Conservation (phyloP, 805 yeast species). For the Ogataea henricii region DNA sequence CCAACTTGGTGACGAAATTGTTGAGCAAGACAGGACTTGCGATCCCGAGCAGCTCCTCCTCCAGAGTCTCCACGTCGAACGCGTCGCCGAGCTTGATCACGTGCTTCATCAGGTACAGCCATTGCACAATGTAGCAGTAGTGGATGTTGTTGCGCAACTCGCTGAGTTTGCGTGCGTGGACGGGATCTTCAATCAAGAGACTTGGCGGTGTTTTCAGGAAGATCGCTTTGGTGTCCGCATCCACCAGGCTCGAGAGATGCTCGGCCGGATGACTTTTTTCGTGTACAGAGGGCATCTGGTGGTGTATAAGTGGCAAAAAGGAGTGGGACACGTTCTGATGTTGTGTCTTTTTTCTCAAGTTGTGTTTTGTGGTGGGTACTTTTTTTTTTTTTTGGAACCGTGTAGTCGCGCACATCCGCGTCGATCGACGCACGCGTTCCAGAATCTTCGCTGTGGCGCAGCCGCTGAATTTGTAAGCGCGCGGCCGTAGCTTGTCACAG, state of each 20-base stretch:
- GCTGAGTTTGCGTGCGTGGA: slow-evolving; percentile 32
- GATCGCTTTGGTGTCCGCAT: slow-evolving; percentile 39
- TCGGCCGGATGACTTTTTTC: slow-evolving; percentile 35
- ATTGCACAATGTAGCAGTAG: slow-evolving; percentile 48
- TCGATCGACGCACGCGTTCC: not conserved
- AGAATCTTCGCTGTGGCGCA: slow-evolving; percentile 1
- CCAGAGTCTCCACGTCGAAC: slow-evolving; percentile 60
- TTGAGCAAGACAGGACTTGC: slow-evolving; percentile 44
- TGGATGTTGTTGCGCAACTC: slow-evolving; percentile 40
- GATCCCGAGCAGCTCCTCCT: slow-evolving; percentile 57
- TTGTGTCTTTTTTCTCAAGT: no score
- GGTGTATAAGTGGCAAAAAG: no score
- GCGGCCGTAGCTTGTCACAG: no score
- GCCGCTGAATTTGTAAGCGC: slow-evolving; percentile 5
- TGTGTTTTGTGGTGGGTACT: not conserved
- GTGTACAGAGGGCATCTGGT: slow-evolving; percentile 8
- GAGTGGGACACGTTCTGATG: no score
- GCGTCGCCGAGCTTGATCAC: slow-evolving; percentile 52
- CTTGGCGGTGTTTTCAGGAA: slow-evolving; percentile 42
- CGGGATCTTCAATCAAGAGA: slow-evolving; percentile 41
- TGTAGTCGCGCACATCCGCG: not conserved
- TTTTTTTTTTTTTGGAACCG: not conserved
- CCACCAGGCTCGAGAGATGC: slow-evolving; percentile 29
- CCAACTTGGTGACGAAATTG: slow-evolving; percentile 45
- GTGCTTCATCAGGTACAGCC: slow-evolving; percentile 58